Conservation (phyloP, 768 basidiomycete species). For the Dentipellis sp. region DNA sequence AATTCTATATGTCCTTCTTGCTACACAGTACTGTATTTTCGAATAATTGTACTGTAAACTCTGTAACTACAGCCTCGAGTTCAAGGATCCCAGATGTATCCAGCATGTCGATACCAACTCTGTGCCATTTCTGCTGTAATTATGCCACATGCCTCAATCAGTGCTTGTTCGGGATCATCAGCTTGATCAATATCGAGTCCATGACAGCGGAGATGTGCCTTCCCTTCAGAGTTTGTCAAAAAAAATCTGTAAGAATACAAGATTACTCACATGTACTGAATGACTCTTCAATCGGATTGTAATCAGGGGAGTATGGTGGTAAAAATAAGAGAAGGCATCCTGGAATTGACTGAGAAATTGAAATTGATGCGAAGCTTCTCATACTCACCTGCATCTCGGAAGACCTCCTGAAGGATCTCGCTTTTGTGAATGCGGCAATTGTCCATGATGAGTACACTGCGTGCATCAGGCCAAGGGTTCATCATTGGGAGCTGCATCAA, state of each 20-base stretch:
- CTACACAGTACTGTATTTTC: neutral
- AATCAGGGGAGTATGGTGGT: slow-evolving; percentile 29
- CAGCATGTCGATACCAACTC: slow-evolving; percentile 19
- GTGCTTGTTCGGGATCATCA: slow-evolving; percentile 13
- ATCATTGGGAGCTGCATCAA: neutral
- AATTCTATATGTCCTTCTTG: neutral
- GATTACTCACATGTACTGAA: slow-evolving; percentile 23
- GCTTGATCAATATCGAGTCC: slow-evolving; percentile 3
- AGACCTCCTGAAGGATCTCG: neutral
- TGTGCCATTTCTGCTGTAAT: slow-evolving; percentile 20
- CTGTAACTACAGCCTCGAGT: neutral
- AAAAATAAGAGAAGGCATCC: slow-evolving; percentile 21
- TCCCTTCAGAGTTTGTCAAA: too few relatives aligned
- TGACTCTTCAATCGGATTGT: slow-evolving; percentile 27
- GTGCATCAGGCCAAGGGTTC: neutral
- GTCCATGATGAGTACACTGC: neutral
- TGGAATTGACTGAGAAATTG: neutral
- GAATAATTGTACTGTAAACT: neutral
- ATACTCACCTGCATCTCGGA: neutral
- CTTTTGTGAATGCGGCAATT: neutral
- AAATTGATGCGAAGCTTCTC: neutral
- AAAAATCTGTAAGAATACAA: too few relatives aligned
- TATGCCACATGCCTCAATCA: slow-evolving; percentile 17
- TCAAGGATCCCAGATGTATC: neutral
- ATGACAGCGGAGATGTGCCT: slow-evolving; percentile 18